These are phyloP conservation scores for Phascolomyces articulosus DNA, from an alignment of 371 early-diverging fungal genomes.

Conservation along the genomic window DNA sequence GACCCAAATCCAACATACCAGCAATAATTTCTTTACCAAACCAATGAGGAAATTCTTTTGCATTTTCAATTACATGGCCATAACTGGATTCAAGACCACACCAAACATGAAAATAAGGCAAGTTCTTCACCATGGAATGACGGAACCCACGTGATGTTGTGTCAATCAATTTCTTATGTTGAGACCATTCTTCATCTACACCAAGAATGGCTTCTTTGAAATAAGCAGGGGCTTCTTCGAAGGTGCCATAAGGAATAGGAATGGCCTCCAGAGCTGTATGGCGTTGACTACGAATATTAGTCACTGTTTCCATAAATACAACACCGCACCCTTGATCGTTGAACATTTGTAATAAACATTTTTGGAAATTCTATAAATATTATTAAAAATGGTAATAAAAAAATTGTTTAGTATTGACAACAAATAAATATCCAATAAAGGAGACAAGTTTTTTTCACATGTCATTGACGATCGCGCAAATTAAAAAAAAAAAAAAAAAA, in stretches of 20 bases:
- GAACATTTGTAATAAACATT: constrained; percentile 89
- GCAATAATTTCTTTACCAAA: constrained; percentile 86
- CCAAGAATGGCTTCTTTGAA: constrained; percentile 57
- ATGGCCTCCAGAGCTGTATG: constrained; percentile 92
- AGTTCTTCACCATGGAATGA: constrained; percentile 66
- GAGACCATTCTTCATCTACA: constrained; percentile 89
- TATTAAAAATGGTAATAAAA: not conserved
- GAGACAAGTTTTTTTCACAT: too few relatives aligned
- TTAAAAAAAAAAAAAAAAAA: too few relatives aligned
- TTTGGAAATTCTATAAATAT: constrained; percentile 83
- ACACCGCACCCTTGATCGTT: constrained; percentile 68
- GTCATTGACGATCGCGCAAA: too few relatives aligned
- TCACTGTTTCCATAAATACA: constrained; percentile 90
- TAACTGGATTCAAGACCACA: constrained; percentile 84
- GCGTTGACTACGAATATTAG: constrained; percentile 68
- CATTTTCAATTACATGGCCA: constrained; percentile 96
- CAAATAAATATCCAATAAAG: too few relatives aligned
- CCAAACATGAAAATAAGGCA: constrained; percentile 98
- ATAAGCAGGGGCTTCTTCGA: constrained; percentile 83
- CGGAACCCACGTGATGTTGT: constrained; percentile 78
- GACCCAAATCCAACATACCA: constrained; percentile 79
- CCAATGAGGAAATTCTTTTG: constrained; percentile 76
- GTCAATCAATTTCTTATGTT: constrained; percentile 87
- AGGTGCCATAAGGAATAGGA: constrained; percentile 81
- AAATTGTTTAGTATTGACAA: not conserved